phyloP scores from a whole-genome alignment of 208 protist genomes.

The Endotrypanum monterogeii region DNA sequence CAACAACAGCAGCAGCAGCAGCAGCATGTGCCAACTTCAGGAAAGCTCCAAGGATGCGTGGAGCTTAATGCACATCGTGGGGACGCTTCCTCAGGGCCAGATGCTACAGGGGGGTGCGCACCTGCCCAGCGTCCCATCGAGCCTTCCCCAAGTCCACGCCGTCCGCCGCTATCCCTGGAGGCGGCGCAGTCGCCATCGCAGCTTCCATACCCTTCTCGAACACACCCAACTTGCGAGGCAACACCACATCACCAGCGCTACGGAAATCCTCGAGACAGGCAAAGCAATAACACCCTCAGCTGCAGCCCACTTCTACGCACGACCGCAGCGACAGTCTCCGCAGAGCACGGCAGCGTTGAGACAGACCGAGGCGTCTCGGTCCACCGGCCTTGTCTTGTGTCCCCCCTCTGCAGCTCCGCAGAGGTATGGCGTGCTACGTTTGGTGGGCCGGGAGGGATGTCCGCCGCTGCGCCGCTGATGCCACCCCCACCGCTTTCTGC shows the following conservation, averaged over 20 bases:
- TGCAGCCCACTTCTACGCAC: not conserved
- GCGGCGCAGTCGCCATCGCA: not conserved
- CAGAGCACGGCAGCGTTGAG: not conserved
- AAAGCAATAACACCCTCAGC: not conserved
- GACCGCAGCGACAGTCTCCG: not conserved
- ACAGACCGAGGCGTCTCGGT: not conserved
- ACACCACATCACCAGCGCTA: slow-evolving; percentile 1
- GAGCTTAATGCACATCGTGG: not conserved
- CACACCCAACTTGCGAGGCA: not conserved
- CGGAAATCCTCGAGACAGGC: not conserved
- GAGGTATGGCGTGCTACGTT: not conserved
- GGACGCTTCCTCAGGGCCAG: not conserved
- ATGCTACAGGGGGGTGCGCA: not conserved
- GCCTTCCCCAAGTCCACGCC: slow-evolving; percentile 28
- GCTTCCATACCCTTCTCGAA: not conserved
- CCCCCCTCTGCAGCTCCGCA: not conserved
- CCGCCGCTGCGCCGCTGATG: not conserved
- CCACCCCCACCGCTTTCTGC: not conserved
- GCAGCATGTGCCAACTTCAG: not conserved
- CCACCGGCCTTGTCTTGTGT: not conserved
- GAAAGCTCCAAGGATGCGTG: not conserved
- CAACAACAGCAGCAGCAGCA: slow-evolving; percentile 15
- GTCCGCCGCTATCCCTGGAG: slow-evolving; percentile 4
- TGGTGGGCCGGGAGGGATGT: not conserved
- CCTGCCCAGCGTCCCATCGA: not conserved